Percentiles rank a stretch among this genome's conserved stretches.
These are phyloP conservation scores for Gossypium gossypioides DNA, from an alignment of 441 rosid genomes.

Conservation along the genomic window DNA sequence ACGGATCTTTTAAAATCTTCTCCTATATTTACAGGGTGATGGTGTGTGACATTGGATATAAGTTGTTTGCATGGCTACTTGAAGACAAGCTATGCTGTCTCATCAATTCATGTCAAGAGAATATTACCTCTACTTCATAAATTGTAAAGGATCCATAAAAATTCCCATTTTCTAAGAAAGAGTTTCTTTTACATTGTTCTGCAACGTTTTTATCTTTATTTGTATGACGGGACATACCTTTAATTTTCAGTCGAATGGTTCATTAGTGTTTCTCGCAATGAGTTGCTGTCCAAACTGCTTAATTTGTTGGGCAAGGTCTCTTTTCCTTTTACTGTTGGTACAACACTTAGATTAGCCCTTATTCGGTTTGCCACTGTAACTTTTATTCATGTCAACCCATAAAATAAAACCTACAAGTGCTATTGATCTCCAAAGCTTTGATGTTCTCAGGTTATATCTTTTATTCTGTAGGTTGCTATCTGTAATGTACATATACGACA, in stretches of 20 bases:
- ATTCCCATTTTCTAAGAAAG: not conserved
- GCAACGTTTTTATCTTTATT: not conserved
- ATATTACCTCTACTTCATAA: not conserved
- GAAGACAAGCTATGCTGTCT: not conserved
- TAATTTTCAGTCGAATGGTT: not conserved
- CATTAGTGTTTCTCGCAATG: not conserved
- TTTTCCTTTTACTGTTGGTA: not conserved
- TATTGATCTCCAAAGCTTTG: constrained; percentile 5
- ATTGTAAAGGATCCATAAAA: not conserved
- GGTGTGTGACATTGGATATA: not conserved
- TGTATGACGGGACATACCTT: not conserved
- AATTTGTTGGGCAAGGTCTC: not conserved
- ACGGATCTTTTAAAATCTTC: not conserved
- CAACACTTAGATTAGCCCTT: not conserved
- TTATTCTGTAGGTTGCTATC: constrained; percentile 52
- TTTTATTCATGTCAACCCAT: constrained; percentile 2
- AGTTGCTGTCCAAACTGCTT: not conserved
- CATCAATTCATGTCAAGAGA: not conserved
- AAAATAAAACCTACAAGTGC: not conserved
- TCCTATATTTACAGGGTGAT: not conserved
- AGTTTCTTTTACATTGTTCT: not conserved
- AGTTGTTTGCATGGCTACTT: constrained; percentile 9
- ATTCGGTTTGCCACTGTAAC: not conserved
- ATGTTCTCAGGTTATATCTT: not conserved
- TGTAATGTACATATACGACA: constrained; percentile 65